Evolutionary conservation across 345 rosid species (phyloP).

Genomic region (Populus simonii): DNA sequence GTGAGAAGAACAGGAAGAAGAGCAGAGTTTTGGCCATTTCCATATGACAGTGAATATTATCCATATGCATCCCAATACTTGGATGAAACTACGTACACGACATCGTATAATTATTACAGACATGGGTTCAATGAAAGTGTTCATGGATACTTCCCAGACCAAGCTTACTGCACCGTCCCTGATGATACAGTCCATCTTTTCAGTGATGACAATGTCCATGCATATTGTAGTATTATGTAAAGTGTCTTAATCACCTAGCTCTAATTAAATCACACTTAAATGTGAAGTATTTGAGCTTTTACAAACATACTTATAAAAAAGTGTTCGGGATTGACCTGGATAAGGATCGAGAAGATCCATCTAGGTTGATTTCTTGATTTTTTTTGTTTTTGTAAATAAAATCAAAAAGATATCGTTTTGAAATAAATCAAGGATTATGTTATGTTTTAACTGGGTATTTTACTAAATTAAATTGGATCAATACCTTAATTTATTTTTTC

Average conservation of each 20-base stretch:
- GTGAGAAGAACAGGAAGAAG: conserved; percentile 78
- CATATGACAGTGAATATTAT: conserved; percentile 69
- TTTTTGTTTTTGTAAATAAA: too few relatives aligned
- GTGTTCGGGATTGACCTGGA: too few relatives aligned
- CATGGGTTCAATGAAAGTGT: conserved; percentile 55
- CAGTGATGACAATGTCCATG: conserved; percentile 83
- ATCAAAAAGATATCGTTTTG: too few relatives aligned
- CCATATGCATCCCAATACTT: conserved; percentile 48
- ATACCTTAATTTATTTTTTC: too few relatives aligned
- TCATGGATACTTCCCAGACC: conserved; percentile 58
- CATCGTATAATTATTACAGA: conserved; percentile 53
- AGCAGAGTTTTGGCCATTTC: conserved; percentile 80
- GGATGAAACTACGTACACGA: conserved; percentile 44
- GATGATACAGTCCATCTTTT: conserved; percentile 70
- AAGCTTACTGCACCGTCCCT: conserved; percentile 45
- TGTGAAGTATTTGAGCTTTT: too few relatives aligned
- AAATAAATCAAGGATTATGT: too few relatives aligned
- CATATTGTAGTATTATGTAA: conserved; percentile 52
- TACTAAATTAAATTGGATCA: too few relatives aligned
- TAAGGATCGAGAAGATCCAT: too few relatives aligned
- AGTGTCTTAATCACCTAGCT: not conserved
- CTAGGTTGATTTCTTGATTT: too few relatives aligned
- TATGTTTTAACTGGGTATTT: too few relatives aligned
- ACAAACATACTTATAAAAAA: too few relatives aligned
- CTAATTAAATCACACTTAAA: not conserved